Conservation (phyloP, 129 eudicot genomes). For the Lactuca saligna region DNA sequence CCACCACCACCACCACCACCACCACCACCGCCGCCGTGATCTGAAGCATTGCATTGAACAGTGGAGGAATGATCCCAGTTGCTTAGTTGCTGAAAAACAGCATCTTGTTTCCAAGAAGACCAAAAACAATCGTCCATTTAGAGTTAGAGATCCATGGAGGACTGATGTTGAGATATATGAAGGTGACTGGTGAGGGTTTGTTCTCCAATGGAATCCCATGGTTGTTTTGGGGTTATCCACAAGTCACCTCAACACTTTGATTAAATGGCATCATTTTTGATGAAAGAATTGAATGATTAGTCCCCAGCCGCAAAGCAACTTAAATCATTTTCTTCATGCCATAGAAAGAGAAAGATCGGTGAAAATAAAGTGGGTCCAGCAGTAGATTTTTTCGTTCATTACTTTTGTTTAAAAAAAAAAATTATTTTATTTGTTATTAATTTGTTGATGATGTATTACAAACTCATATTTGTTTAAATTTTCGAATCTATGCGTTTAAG, state of each 20-base stretch:
- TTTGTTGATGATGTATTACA: not conserved
- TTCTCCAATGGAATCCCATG: slow-evolving; percentile 43
- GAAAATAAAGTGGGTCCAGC: slow-evolving; percentile 30
- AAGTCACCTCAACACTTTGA: slow-evolving; percentile 48
- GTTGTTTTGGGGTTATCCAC: slow-evolving; percentile 40
- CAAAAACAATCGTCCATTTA: slow-evolving; percentile 40
- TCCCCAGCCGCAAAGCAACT: slow-evolving; percentile 41
- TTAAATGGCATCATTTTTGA: slow-evolving; percentile 27
- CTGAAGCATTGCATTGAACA: slow-evolving; percentile 13
- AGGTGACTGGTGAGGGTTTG: slow-evolving; percentile 36
- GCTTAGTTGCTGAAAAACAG: slow-evolving; percentile 3
- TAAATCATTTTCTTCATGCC: slow-evolving; percentile 32
- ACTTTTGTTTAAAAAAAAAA: not conserved
- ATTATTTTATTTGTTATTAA: not conserved
- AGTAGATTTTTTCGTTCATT: slow-evolving; percentile 23
- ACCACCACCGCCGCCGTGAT: slow-evolving; percentile 17
- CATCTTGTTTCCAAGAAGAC: slow-evolving; percentile 31
- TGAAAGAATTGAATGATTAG: slow-evolving; percentile 14
- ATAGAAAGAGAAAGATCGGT: slow-evolving; percentile 11
- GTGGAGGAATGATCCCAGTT: slow-evolving; percentile 18
- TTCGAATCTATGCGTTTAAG: too few species aligned
- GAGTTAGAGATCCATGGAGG: slow-evolving; percentile 15
- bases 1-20: slow-evolving; percentile 1
- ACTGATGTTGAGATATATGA: slow-evolving; percentile 22
- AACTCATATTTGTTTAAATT: not conserved